Base-by-base conservation (phyloP, 768 basidiomycete species). In the Mycena floridula region DNA sequence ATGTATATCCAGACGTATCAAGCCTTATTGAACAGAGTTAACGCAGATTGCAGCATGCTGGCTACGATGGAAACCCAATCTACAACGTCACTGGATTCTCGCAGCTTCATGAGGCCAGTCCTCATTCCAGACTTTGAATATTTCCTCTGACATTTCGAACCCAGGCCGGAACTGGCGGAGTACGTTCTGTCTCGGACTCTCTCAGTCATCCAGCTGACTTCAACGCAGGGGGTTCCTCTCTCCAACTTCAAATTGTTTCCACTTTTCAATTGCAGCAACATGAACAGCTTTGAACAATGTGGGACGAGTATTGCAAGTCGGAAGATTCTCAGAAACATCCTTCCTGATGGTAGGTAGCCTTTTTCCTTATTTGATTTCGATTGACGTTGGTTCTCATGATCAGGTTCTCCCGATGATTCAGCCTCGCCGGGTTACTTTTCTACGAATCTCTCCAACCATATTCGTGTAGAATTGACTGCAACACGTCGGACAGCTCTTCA, bases 391-490 rank as follows among this genome's bases (percentile, higher is more conserved):
- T 4, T 24, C 22, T 5, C 8, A 3, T 9, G 28, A 32, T 35
- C 18, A 81, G 79, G 79, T 11, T 64, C 67, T 25, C 74, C 79
- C 4, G 80, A 82, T 47, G 81, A 83, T 50, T 69, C 66, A 46
- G 78, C 80, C 4, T 75, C 77, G 13, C 82, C 81, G 0, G 82
- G 82, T 40, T 84, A 82, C 55, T 84, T 84, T 54, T 70, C 79
- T 0, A 73, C 76, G 1, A 81, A 81, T 51, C 61, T 82, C 76
- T 74, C 77, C 1, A 80, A 72, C 21, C 67, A 64, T 8, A 72
- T 82, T 21, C 74, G 72, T 7, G 79, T 78, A 7, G 78, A 82
- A 46, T 63, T 82, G 0, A 80, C 81, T 3, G 66, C 80, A 5
- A 81, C 79, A 3, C 70, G 78, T 4, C 67, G 79, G 28, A 71